Evolutionary conservation across 2,329 filamentous ascomycete genomes (phyloP).

Genomic region (Monosporascus sp.): DNA sequence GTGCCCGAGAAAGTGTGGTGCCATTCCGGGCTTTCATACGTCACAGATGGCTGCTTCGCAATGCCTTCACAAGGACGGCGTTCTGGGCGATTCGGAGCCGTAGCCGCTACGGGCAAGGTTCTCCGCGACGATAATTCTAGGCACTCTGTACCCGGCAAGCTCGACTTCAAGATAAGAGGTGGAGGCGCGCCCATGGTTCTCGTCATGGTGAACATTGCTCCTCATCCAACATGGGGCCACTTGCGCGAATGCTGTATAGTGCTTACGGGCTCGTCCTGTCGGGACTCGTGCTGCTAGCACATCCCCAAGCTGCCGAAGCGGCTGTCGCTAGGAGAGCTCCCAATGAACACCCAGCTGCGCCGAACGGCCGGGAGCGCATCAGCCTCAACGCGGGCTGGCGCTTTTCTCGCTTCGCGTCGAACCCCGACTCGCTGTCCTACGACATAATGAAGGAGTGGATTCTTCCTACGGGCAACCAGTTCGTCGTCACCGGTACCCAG

Average conservation of each 20-base stretch:
- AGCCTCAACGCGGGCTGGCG: constrained; percentile 30
- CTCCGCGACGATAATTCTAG: background rate
- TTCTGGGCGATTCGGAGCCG: background rate
- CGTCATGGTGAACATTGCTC: background rate
- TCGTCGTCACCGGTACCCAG: constrained; percentile 21
- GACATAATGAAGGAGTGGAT: constrained; percentile 27
- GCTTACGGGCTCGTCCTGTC: background rate
- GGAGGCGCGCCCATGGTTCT: background rate
- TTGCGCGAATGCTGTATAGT: background rate
- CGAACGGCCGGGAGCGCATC: constrained; percentile 22
- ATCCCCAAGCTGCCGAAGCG: background rate
- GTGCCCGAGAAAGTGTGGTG: background rate
- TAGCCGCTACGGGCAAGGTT: background rate
- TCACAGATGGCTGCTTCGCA: background rate
- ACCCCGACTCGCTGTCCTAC: constrained; percentile 30
- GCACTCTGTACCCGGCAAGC: background rate
- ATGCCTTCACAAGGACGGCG: background rate
- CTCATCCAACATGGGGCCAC: background rate
- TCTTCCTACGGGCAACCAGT: constrained; percentile 26
- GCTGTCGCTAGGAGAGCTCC: background rate
- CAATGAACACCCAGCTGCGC: background rate
- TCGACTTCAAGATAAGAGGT: background rate
- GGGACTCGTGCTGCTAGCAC: background rate
- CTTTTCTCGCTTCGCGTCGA: constrained; percentile 29
- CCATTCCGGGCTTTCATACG: background rate